Evolutionary conservation across 257 asterid species (phyloP).

Genomic region (Solanum rostratum): DNA sequence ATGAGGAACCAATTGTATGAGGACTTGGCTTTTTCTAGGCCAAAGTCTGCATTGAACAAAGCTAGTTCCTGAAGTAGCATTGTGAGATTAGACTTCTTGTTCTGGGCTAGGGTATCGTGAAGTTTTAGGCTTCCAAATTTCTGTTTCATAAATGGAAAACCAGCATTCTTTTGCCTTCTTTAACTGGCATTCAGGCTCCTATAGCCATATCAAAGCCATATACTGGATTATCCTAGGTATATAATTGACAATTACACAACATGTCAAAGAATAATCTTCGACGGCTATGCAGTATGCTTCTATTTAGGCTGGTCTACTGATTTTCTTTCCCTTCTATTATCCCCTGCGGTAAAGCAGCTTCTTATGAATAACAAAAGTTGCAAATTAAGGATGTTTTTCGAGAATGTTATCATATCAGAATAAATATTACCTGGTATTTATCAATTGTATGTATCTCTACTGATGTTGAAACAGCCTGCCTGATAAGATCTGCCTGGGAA

Average conservation of each 20-base stretch:
- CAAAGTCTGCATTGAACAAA: not conserved
- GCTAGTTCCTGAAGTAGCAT: not conserved
- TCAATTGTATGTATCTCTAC: slow-evolving; percentile 95
- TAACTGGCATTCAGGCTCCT: not conserved
- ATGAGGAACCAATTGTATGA: not conserved
- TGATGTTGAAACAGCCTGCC: slow-evolving; percentile 41
- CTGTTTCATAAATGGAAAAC: not conserved
- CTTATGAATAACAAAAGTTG: not conserved
- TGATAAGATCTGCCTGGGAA: slow-evolving; percentile 72
- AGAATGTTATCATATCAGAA: not conserved
- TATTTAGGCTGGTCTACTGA: not conserved
- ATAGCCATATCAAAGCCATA: not conserved
- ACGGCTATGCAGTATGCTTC: not conserved
- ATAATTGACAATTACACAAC: not conserved
- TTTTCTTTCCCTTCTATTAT: not conserved
- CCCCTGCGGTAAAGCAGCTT: not conserved
- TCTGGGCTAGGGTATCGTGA: not conserved
- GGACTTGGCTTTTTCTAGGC: not conserved
- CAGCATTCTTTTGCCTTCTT: not conserved
- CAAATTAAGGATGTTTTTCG: not conserved
- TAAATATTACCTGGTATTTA: slow-evolving; percentile 75
- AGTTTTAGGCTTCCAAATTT: not conserved
- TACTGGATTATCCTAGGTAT: not conserved
- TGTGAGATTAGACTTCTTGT: not conserved
- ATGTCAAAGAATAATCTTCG: not conserved